Evolutionary conservation across 192 early-diverging fungal species (phyloP).

Genomic region (Funneliformis geosporum): DNA sequence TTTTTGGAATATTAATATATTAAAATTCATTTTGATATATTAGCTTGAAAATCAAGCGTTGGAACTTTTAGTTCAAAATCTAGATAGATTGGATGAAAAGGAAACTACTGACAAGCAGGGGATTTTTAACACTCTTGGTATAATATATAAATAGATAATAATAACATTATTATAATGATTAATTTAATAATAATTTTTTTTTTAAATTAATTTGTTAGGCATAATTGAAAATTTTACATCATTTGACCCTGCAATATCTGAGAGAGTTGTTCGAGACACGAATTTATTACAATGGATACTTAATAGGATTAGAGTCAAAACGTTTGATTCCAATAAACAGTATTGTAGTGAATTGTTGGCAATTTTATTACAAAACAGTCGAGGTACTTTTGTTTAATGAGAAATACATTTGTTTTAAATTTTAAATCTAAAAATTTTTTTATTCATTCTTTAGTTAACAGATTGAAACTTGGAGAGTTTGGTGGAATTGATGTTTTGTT

Average conservation of each 20-base stretch:
- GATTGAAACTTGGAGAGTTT: conserved; percentile 49
- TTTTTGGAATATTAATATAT: background rate
- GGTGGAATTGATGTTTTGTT: conserved; percentile 72
- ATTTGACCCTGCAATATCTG: conserved; percentile 67
- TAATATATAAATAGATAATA: background rate
- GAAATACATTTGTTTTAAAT: background rate
- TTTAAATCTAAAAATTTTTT: too few relatives aligned
- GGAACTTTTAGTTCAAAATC: conserved; percentile 77
- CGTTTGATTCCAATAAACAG: conserved; percentile 81
- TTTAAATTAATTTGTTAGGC: conserved; percentile 36
- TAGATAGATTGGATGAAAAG: conserved; percentile 76
- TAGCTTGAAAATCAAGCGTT: conserved; percentile 65
- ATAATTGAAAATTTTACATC: conserved; percentile 87
- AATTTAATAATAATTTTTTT: background rate
- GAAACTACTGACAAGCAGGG: conserved; percentile 80
- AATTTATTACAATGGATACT: conserved; percentile 76
- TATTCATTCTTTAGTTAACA: conserved; percentile 47
- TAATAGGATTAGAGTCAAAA: conserved; percentile 59
- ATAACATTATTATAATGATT: background rate
- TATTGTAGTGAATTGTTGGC: conserved; percentile 86
- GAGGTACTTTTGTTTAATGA: conserved; percentile 45
- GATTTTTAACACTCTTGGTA: conserved; percentile 78
- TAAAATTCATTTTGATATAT: background rate
- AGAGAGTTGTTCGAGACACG: conserved; percentile 64
- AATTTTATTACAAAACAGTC: conserved; percentile 75